These are phyloP conservation scores for Rosa rugosa DNA, from an alignment of 306 rosid species.

Conservation along the genomic window DNA sequence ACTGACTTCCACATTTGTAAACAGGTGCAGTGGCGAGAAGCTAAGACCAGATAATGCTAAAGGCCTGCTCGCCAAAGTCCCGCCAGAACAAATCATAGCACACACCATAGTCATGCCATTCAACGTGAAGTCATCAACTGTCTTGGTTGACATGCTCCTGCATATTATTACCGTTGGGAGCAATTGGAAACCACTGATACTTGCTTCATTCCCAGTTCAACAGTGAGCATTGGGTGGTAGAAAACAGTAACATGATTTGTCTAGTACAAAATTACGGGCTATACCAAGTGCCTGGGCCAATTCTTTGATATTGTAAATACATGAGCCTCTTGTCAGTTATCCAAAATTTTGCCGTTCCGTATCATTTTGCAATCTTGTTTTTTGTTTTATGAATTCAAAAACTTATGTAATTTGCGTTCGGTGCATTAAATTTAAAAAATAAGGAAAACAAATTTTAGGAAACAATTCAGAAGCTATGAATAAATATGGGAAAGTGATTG, in stretches of 20 bases:
- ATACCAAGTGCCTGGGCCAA: not conserved
- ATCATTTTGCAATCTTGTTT: too few species aligned
- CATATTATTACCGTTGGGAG: slow-evolving; percentile 6
- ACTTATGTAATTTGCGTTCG: too few species aligned
- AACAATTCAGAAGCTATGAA: too few species aligned
- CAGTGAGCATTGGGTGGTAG: not conserved
- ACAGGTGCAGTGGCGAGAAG: not conserved
- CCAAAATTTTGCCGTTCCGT: slow-evolving; percentile 7
- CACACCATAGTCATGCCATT: not conserved
- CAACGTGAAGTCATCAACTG: not conserved
- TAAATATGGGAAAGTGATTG: too few species aligned
- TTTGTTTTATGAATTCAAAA: too few species aligned
- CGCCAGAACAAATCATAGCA: not conserved
- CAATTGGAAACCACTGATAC: not conserved
- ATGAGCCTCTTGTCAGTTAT: not conserved
- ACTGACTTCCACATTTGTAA: not conserved
- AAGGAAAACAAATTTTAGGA: too few species aligned
- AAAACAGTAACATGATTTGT: not conserved
- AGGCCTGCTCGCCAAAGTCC: not conserved
- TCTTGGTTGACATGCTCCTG: slow-evolving; percentile 6
- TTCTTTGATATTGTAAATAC: slow-evolving; percentile 7
- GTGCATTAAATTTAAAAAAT: too few species aligned
- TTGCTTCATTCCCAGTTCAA: not conserved
- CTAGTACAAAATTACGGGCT: not conserved
- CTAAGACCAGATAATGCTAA: not conserved